Evolutionary conservation across 148 eudicot genomes (phyloP).

Genomic region (Amaranthus cruentus): DNA sequence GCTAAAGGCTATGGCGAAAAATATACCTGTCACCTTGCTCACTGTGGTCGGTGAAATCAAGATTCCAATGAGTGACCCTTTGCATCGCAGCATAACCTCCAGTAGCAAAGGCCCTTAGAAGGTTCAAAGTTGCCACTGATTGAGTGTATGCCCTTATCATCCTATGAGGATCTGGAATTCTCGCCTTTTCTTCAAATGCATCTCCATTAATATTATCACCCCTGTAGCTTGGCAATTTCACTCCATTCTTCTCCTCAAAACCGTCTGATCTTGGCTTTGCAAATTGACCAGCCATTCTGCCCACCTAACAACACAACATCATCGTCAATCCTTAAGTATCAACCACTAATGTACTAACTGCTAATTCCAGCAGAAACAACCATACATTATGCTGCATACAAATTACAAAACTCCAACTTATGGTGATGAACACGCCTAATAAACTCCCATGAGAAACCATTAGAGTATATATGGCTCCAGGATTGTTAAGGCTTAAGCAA

Average conservation of each 20-base stretch:
- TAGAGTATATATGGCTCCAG: too few relatives aligned
- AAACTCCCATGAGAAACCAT: too few relatives aligned
- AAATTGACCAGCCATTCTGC: constrained; percentile 82
- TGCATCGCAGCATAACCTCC: constrained; percentile 89
- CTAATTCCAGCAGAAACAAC: background rate
- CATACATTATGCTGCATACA: background rate
- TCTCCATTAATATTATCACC: constrained; percentile 73
- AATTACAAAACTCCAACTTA: background rate
- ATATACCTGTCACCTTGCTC: constrained; percentile 69
- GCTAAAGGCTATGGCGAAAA: background rate
- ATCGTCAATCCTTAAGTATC: background rate
- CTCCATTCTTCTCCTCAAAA: constrained; percentile 72
- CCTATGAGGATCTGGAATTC: constrained; percentile 64
- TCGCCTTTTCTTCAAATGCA: constrained; percentile 56
- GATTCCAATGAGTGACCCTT: constrained; percentile 65
- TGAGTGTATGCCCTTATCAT: constrained; percentile 69
- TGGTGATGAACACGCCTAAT: too few relatives aligned
- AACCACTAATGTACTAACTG: background rate
- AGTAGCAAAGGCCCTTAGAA: constrained; percentile 70
- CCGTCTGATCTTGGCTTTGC: constrained; percentile 74
- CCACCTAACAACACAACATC: constrained; percentile 37
- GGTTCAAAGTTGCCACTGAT: constrained; percentile 68
- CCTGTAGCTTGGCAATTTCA: constrained; percentile 65
- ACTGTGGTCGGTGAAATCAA: constrained; percentile 63
- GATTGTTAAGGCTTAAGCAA: too few relatives aligned